These are phyloP conservation scores for Cladophialophora bantiana DNA, from an alignment of 2,329 filamentous ascomycete species.

Conservation along the genomic window DNA sequence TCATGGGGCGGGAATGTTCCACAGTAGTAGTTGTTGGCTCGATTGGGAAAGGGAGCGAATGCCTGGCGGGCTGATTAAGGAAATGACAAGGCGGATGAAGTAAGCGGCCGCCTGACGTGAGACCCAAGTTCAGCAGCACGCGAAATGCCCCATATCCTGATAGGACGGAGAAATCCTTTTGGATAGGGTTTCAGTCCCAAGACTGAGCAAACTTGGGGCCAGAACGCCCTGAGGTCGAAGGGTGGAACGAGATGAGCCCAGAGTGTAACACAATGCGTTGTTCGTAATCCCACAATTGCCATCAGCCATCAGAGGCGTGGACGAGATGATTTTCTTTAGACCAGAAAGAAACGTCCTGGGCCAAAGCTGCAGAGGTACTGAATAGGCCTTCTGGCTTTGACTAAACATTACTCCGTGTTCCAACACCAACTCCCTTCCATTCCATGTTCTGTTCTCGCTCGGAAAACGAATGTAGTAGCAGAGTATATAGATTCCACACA, in stretches of 20 bases:
- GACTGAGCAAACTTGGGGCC: slow-evolving; percentile 9
- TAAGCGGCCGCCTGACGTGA: slow-evolving; percentile 22
- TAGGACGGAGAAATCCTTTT: slow-evolving; percentile 14
- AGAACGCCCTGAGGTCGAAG: background rate
- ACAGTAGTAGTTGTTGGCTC: no score
- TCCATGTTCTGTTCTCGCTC: background rate
- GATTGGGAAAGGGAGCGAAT: background rate
- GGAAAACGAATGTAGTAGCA: background rate
- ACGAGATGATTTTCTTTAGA: background rate
- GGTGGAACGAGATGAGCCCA: slow-evolving; percentile 5
- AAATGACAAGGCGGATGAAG: slow-evolving; percentile 11
- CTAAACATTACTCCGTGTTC: background rate
- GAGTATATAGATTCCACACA: background rate
- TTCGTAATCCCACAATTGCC: slow-evolving; percentile 8
- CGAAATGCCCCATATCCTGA: slow-evolving; percentile 1
- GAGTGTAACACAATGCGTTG: slow-evolving; percentile 16
- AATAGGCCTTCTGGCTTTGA: background rate
- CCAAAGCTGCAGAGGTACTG: background rate
- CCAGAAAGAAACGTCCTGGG: background rate
- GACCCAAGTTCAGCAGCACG: slow-evolving; percentile 4
- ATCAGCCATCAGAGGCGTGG: background rate
- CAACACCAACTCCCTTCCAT: background rate
- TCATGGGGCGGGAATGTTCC: no score
- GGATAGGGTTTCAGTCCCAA: background rate
- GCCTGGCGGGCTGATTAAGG: slow-evolving; percentile 13